phyloP scores from a whole-genome alignment of 495 filamentous ascomycete species.

The Hypoxylon fragiforme region DNA sequence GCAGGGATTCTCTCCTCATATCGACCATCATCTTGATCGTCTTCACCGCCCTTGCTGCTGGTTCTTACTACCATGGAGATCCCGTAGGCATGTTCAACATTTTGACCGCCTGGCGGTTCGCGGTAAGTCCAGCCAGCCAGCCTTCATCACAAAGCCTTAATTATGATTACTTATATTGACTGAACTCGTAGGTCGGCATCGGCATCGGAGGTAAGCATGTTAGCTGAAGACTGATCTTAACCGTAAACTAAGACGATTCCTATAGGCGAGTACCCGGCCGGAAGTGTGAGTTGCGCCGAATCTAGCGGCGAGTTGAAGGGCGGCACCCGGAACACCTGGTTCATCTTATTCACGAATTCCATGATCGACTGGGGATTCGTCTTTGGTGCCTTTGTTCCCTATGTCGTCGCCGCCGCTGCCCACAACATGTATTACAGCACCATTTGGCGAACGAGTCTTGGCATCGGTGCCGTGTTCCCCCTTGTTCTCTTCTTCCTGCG shows the following conservation, averaged over 20 bases:
- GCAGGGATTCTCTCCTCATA: constrained; percentile 76
- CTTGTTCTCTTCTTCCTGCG: constrained; percentile 74
- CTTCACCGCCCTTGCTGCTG: constrained; percentile 78
- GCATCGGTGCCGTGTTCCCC: constrained; percentile 79
- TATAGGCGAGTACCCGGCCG: constrained; percentile 83
- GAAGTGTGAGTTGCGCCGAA: constrained; percentile 82
- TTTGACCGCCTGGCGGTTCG: constrained; percentile 83
- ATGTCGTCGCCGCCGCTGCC: constrained; percentile 69
- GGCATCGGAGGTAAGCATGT: constrained; percentile 73
- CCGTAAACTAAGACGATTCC: too few relatives aligned
- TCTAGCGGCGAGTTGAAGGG: constrained; percentile 77
- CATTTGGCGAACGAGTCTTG: constrained; percentile 76
- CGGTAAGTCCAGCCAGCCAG: constrained; percentile 55
- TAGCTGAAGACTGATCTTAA: too few relatives aligned
- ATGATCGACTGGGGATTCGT: constrained; percentile 85
- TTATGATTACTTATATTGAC: too few relatives aligned
- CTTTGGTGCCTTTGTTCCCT: constrained; percentile 71
- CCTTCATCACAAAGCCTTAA: too few relatives aligned
- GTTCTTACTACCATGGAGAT: constrained; percentile 70
- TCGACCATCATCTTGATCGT: constrained; percentile 82
- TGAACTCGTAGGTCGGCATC: constrained; percentile 48
- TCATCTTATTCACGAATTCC: constrained; percentile 90
- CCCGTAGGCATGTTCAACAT: constrained; percentile 75
- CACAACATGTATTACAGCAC: constrained; percentile 69
- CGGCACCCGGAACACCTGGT: constrained; percentile 86